Evolutionary conservation across 345 rosid species (phyloP), one percentile per base, ranked within the genome.

Genomic region (Garcia nutans): DNA sequence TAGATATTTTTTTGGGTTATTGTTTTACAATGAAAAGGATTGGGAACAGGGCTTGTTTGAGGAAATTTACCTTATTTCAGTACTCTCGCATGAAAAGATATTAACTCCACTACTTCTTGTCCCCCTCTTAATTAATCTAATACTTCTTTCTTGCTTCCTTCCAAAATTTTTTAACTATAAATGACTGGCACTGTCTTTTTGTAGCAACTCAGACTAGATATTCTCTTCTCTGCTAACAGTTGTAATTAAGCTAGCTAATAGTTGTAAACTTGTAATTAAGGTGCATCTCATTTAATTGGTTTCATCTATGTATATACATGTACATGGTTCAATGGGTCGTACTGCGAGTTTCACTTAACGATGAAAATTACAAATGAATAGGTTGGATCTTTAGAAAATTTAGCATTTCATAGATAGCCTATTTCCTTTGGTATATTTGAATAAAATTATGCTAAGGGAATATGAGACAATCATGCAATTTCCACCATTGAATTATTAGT

Each of bases 21-120:
- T 16, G 23, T 55, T 22, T n/a, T 31, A 23, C 60, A 10, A 23
- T 45, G 71, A 77, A 26, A 54, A 42, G 6, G 67, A 72, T 57
- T 24, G 75, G 11, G 33, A 20, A 20, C 16, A 47, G 45, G 50
- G 59, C 24, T 19, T 37, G 11, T 54, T 50, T 44, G 10, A 22
- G 37, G 72, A 57, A 64, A 37, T 37, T 65, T 54, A 56, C 77
- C 13, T 44, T 28, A 10, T 8, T 54, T 54, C 4, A 41, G 65
- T 65, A 28, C 62, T 57, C 68, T 76, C 81, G 82, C 76, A 76
- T 64, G 78, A 65, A 67, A 57, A 23, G 68, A 45, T 50, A 69
- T 45, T 55, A 77, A 64, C 72, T 72, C 82, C 87, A 85, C 82
- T 71, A 78, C 59, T 74, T 47, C 56, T 56, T 85, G 85, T 73